These are phyloP conservation scores for Aspergillus cavernicola DNA, from an alignment of 495 filamentous ascomycete genomes.

Conservation along the genomic window DNA sequence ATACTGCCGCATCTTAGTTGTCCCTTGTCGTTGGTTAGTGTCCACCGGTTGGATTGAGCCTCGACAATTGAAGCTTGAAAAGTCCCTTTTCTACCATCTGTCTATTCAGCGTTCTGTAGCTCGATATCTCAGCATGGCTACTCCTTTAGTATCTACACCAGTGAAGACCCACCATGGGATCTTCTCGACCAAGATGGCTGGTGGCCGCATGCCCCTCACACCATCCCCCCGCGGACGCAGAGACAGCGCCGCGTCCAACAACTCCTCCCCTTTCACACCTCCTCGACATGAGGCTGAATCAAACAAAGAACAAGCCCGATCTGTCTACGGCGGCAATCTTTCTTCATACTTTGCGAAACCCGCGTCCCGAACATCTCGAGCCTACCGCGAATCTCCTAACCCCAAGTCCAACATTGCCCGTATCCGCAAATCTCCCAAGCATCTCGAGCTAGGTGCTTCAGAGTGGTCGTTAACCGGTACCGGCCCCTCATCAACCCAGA, in stretches of 20 bases:
- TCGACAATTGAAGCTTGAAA: slow-evolving; percentile 11
- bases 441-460: slow-evolving; percentile 88
- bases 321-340: slow-evolving; percentile 70
- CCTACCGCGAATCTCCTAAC: slow-evolving; percentile 75
- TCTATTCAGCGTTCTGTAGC: slow-evolving; percentile 18
- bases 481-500: slow-evolving; percentile 60
- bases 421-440: slow-evolving; percentile 60
- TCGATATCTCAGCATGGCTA: slow-evolving; percentile 66
- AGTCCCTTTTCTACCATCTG: slow-evolving; percentile 10
- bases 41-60: slow-evolving; percentile 15
- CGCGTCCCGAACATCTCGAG: slow-evolving; percentile 23
- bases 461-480: slow-evolving; percentile 90
- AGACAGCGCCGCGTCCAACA: slow-evolving; percentile 45
- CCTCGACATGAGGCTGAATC: slow-evolving; percentile 51
- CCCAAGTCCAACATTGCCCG: slow-evolving; percentile 94
- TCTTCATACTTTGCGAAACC: slow-evolving; percentile 69
- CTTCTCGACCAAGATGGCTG: slow-evolving; percentile 89
- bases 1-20: slow-evolving; percentile 19
- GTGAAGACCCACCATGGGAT: slow-evolving; percentile 89
- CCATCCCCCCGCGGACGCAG: slow-evolving; percentile 72
- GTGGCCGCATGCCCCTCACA: slow-evolving; percentile 89
- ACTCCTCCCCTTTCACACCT: slow-evolving; percentile 76
- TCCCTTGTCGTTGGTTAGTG: slow-evolving; percentile 19
- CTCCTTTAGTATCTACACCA: slow-evolving; percentile 82
- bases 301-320: slow-evolving; percentile 39